Evolutionary conservation across 2,329 filamentous ascomycete genomes (phyloP), one percentile per base, ranked within the genome.

Genomic region (Byssochlamys sp.): DNA sequence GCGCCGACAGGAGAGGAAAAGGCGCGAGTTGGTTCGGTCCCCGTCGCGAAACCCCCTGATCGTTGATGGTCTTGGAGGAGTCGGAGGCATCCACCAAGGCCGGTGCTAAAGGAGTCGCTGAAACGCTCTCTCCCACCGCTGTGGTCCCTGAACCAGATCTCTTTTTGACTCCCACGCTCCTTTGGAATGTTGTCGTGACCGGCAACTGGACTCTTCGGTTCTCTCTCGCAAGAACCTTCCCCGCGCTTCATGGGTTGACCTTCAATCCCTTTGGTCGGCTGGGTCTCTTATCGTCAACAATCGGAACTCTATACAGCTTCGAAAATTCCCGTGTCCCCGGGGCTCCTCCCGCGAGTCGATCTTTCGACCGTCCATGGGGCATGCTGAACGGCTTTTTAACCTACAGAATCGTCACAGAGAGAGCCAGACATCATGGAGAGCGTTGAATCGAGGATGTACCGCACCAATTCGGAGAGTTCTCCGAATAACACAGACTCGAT

Each of bases 401-500:
- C n/a, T 39, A 19, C 14, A 14, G 14, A 45, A 24, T 45, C 39
- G 9, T 45, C 19, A 14, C 19, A 19, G 39, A 45, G 6, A 45
- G 14, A 45, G 5, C 39, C 19, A 28, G 4, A 14, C 24, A 28
- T 28, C 24, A 51, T 28, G 65, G 65, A 69, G n/a, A 58, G 45
- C 52, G 59, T 64, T 55, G 63, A 66, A 50, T 55, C 61, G 52
- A 57, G 61, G 54, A 59, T 57, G 31, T 65, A 67, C 52, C 65
- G 65, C 14, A 58, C 57, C 33, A 58, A 60, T 31, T 59, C 64
- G 11, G 64, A 67, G 56, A 66, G 66, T 33, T 66, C 58, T 35
- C 62, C 64, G 0, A 67, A 67, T 57, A 69, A 77, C 25, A 79
- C 77, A 54, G 87, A 90, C 72, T 90, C 88, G 24, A 86, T 90